Percentiles rank a stretch among this genome's conserved stretches.
Evolutionary conservation across 2,329 filamentous ascomycete genomes (phyloP).

Genomic region (Kalaharituber pfeilii): DNA sequence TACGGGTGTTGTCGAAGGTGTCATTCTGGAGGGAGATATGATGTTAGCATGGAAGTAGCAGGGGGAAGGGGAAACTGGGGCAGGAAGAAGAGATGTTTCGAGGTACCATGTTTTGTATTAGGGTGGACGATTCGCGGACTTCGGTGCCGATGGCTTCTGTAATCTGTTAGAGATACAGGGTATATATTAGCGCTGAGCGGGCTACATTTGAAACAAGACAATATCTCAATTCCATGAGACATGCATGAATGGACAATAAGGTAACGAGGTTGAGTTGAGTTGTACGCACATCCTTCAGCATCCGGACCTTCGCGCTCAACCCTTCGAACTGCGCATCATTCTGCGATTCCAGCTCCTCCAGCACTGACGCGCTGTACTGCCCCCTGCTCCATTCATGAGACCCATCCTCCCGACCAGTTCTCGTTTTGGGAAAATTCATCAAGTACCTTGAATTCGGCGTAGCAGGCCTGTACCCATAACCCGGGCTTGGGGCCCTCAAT

Average conservation of each 20-base stretch:
- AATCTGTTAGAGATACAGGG: slow-evolving; percentile 48
- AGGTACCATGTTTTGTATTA: slow-evolving; percentile 64
- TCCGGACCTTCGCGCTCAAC: slow-evolving; percentile 76
- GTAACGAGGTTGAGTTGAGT: no score
- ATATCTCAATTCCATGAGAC: not conserved
- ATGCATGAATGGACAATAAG: not conserved
- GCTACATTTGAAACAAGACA: not conserved
- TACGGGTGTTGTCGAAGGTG: slow-evolving; percentile 67
- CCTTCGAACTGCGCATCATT: slow-evolving; percentile 80
- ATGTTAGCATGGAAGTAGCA: not conserved
- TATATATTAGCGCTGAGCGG: not conserved
- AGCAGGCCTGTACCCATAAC: slow-evolving; percentile 40
- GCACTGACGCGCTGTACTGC: slow-evolving; percentile 79
- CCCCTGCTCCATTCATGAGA: slow-evolving; percentile 38
- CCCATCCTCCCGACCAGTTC: not conserved
- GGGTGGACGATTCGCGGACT: slow-evolving; percentile 71
- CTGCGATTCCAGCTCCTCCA: slow-evolving; percentile 88
- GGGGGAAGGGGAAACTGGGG: not conserved
- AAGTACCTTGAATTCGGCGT: slow-evolving; percentile 44
- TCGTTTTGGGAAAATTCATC: not conserved
- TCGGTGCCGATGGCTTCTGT: slow-evolving; percentile 87
- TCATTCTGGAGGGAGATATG: slow-evolving; percentile 41
- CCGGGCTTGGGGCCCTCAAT: not conserved
- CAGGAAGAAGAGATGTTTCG: slow-evolving; percentile 1
- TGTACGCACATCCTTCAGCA: slow-evolving; percentile 77